Conservation (phyloP, 2,329 filamentous ascomycete species). For the Phialemonium atrogriseum region DNA sequence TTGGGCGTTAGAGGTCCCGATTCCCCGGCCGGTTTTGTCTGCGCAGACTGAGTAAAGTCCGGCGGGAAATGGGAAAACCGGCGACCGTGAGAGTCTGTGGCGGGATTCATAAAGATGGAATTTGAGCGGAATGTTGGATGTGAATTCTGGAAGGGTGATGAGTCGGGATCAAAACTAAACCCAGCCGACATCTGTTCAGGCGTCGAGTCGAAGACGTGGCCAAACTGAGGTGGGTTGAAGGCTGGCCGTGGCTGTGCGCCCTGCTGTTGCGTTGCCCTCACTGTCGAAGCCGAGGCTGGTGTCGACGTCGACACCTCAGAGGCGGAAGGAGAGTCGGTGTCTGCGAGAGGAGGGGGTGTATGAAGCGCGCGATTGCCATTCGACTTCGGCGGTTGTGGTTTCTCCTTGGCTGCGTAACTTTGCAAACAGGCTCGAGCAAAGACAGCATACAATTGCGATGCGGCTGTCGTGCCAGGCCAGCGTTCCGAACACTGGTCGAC, state of each 20-base stretch:
- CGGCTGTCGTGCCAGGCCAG: slow-evolving; percentile 85
- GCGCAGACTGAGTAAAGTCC: slow-evolving; percentile 31
- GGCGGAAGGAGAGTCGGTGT: slow-evolving; percentile 37
- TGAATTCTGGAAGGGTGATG: slow-evolving; percentile 30
- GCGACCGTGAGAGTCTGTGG: slow-evolving; percentile 44
- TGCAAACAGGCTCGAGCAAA: slow-evolving; percentile 80
- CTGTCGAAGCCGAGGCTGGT: slow-evolving; percentile 15
- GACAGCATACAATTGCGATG: slow-evolving; percentile 77
- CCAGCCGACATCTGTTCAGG: slow-evolving; percentile 12
- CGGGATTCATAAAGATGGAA: slow-evolving; percentile 56
- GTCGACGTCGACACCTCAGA: slow-evolving; percentile 16
- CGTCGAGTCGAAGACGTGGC: slow-evolving; percentile 43
- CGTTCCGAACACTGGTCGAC: slow-evolving; percentile 74
- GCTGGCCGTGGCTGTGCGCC: slow-evolving; percentile 24
- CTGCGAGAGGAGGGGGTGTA: slow-evolving; percentile 39
- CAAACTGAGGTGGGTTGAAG: slow-evolving; percentile 48
- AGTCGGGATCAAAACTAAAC: slow-evolving; percentile 3
- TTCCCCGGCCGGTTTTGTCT: slow-evolving; percentile 19
- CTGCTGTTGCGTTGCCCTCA: slow-evolving; percentile 11
- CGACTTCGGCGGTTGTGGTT: slow-evolving; percentile 23
- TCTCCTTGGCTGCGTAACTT: slow-evolving; percentile 66
- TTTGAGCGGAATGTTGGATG: slow-evolving; percentile 53
- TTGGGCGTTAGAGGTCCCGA: slow-evolving; percentile 22
- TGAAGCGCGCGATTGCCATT: slow-evolving; percentile 25
- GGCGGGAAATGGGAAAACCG: slow-evolving; percentile 59